Evolutionary conservation across 169 alveolate genomes (phyloP).

Genomic region (Plasmodium cynomolgi): DNA sequence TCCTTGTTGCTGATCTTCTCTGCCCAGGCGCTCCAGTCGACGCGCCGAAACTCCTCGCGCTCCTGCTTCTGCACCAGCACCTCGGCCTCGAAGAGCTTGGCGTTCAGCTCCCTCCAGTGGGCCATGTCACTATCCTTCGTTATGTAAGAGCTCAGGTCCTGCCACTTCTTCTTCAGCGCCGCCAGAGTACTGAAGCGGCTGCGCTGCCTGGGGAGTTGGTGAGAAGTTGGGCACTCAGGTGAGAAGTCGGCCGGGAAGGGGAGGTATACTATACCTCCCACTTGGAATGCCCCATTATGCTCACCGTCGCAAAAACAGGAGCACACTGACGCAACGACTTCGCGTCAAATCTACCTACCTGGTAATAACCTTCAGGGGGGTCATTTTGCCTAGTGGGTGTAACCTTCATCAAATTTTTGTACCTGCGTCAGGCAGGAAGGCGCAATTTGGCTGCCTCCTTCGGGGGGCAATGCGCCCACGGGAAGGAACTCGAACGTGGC

Average conservation of each 20-base stretch:
- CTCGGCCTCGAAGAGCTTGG: constrained; percentile 58
- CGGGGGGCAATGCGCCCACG: not conserved
- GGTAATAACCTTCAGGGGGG: constrained; percentile 20
- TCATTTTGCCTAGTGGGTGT: constrained; percentile 19
- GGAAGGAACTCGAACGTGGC: not conserved
- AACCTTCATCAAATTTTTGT: not conserved
- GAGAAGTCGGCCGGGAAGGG: not conserved
- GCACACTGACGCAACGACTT: not conserved
- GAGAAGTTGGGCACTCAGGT: not conserved
- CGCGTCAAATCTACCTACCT: constrained; percentile 18
- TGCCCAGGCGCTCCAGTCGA: constrained; percentile 78
- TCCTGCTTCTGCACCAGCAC: constrained; percentile 35
- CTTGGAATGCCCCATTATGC: not conserved
- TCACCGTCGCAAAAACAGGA: not conserved
- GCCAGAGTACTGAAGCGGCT: constrained; percentile 34
- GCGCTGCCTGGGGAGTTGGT: constrained; percentile 4
- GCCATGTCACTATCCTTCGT: constrained; percentile 61
- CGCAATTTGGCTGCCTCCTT: not conserved
- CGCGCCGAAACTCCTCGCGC: not conserved
- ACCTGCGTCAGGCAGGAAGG: not conserved
- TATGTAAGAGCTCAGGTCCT: constrained; percentile 43
- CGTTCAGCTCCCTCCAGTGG: constrained; percentile 48
- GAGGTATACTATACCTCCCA: not conserved
- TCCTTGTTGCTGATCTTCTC: constrained; percentile 75
- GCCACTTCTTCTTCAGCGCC: constrained; percentile 62